Evolutionary conservation across 352 stramenopile genomes (phyloP).

Genomic region (Globisporangium nunn): DNA sequence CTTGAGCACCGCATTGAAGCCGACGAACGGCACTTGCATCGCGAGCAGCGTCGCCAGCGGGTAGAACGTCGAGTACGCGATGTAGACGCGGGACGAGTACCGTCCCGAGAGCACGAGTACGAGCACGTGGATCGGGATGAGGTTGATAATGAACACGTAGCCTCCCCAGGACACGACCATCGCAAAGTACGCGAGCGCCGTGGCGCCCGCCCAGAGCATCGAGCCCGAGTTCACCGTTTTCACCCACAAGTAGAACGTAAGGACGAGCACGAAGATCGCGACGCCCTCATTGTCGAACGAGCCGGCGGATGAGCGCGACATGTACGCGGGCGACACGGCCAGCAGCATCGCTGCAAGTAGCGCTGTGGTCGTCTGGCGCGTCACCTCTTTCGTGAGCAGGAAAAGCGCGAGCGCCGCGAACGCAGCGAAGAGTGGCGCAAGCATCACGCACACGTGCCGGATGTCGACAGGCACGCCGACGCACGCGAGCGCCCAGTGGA

Average conservation of each 20-base stretch:
- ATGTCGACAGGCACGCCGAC: constrained; percentile 64
- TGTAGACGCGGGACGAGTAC: constrained; percentile 92
- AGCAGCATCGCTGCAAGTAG: constrained; percentile 91
- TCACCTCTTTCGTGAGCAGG: constrained; percentile 83
- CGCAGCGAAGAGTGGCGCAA: constrained; percentile 85
- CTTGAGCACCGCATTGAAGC: constrained; percentile 92
- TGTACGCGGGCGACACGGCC: constrained; percentile 94
- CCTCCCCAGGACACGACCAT: constrained; percentile 96
- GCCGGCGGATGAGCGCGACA: constrained; percentile 95
- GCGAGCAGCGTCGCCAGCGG: constrained; percentile 91
- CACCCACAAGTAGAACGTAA: constrained; percentile 97
- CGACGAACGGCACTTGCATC: constrained; percentile 98
- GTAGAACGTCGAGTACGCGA: constrained; percentile 98
- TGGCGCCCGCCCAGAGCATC: constrained; percentile 57
- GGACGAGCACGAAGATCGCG: constrained; percentile 96
- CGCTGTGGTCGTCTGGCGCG: constrained; percentile 47
- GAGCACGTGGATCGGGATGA: constrained; percentile 95
- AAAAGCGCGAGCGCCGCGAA: constrained; percentile 83
- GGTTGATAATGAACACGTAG: constrained; percentile 99
- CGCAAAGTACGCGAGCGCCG: constrained; percentile 93
- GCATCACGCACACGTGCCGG: constrained; percentile 87
- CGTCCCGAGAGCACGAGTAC: constrained; percentile 86
- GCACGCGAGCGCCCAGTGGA: constrained; percentile 72
- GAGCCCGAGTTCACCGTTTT: constrained; percentile 66
- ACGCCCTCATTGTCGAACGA: constrained; percentile 99